phyloP scores from a whole-genome alignment of 192 early-diverging fungal species.

The Podila clonocystis region DNA sequence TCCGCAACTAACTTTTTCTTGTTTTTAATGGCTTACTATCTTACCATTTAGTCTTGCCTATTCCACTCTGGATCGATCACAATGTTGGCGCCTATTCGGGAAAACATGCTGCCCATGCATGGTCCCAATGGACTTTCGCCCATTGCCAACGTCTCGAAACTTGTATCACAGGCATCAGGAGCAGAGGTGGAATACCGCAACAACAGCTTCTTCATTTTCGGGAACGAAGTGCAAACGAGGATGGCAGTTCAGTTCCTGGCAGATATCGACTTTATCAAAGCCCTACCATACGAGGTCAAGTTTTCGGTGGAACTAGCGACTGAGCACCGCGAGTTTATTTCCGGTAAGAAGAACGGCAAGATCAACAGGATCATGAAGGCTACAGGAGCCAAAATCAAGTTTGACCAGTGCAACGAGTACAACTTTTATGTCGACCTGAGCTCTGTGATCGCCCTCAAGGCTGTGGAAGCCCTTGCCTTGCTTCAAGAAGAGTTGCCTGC shows the following conservation, averaged over 20 bases:
- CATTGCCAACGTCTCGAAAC: slow-evolving; percentile 45
- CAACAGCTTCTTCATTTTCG: slow-evolving; percentile 75
- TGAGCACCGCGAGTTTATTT: slow-evolving; percentile 87
- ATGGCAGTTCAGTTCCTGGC: slow-evolving; percentile 66
- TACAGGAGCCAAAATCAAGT: slow-evolving; percentile 73
- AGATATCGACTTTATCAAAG: slow-evolving; percentile 61
- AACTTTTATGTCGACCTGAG: slow-evolving; percentile 86
- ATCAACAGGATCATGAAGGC: slow-evolving; percentile 87
- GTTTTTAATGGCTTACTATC: background rate
- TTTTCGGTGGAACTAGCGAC: slow-evolving; percentile 81
- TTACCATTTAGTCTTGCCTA: slow-evolving; percentile 38
- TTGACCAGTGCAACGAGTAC: slow-evolving; percentile 75
- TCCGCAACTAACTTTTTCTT: background rate
- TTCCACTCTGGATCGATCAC: slow-evolving; percentile 49
- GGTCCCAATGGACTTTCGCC: slow-evolving; percentile 36
- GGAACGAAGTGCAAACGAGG: slow-evolving; percentile 69
- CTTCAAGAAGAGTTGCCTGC: slow-evolving; percentile 87
- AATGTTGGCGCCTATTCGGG: slow-evolving; percentile 12
- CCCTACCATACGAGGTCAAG: slow-evolving; percentile 63
- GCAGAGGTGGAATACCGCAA: slow-evolving; percentile 71
- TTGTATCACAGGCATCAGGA: slow-evolving; percentile 61
- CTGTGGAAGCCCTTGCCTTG: slow-evolving; percentile 74
- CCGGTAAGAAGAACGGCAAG: slow-evolving; percentile 90
- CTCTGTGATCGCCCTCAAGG: slow-evolving; percentile 59
- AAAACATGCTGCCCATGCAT: slow-evolving; percentile 17